Evolutionary conservation across 768 basidiomycete genomes (phyloP), one percentile per base, ranked within the genome.

Genomic region (Pulveroboletus sp.): DNA sequence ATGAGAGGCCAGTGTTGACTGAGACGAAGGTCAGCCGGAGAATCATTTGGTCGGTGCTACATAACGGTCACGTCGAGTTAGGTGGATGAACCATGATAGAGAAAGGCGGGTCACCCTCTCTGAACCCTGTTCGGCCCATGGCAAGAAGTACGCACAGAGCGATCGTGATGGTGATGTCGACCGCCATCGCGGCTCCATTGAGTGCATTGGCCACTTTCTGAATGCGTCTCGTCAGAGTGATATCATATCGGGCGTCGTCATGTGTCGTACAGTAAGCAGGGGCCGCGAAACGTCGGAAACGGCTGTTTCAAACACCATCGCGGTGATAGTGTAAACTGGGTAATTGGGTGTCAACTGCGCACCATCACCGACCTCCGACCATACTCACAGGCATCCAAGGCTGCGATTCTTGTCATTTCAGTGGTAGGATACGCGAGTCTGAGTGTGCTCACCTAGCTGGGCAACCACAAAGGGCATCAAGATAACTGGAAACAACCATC

Each of bases 31-130:
- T 61, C 51, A 65, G 5, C 14, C 63, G 55, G 26, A 49, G 47
- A 51, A 64, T 48, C 50, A 59, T 61, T 11, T 37, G 58, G 42
- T 63, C 64, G 26, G 61, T 66, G 40, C 62, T 65, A 31, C 32
- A 42, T 28, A 44, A 47, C 6, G 8, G 10, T 11, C 51, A 37
- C 42, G 50, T 48, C 46, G 46, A 43, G 37, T 32, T 10, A 32
- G 31, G 12, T 10, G 12, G 8, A 32, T 32, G 11, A 3, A 32
- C 31, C 31, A 32, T 12, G 31, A 12, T 12, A 32, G 31, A 12
- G 26, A 26, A 49, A 7, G 21, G 21, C 21, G 17, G 21, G 28
- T 55, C 61, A 12, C 32, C 61, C 62, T 47, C 46, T 47, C 27
- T 35, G 41, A 55, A 64, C 14, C 61, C 61, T 33, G 58, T 62